Percentiles rank a stretch among this genome's conserved stretches.
Conservation (phyloP, 257 asterid species). For the Euphrasia confusa region DNA sequence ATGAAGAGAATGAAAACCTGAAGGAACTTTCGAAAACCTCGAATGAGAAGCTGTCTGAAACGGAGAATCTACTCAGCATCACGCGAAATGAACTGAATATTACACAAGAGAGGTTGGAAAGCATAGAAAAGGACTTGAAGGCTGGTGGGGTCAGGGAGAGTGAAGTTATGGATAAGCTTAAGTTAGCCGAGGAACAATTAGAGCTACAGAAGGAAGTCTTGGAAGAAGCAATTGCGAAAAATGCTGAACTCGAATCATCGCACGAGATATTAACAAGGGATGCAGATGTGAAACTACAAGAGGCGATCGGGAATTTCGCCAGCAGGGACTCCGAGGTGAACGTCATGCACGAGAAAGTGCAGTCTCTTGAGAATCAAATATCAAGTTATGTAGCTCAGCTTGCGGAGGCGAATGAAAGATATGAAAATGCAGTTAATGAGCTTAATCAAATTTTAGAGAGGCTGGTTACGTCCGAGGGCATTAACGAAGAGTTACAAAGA, state of each 20-base stretch:
- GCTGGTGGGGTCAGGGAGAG: constrained; percentile 52
- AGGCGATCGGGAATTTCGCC: constrained; percentile 48
- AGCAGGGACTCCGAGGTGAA: constrained; percentile 68
- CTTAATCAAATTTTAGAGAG: constrained; percentile 49
- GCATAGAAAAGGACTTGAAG: constrained; percentile 56
- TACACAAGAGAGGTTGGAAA: constrained; percentile 57
- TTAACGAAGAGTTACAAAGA: constrained; percentile 46
- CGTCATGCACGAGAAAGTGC: constrained; percentile 49
- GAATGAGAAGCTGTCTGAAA: constrained; percentile 58
- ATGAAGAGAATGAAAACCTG: constrained; percentile 60
- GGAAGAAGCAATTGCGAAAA: constrained; percentile 55
- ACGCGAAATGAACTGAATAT: constrained; percentile 46
- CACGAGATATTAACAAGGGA: constrained; percentile 53
- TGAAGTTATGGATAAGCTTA: constrained; percentile 58
- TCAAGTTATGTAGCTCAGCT: constrained; percentile 53
- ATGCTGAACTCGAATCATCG: constrained; percentile 57
- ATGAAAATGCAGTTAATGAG: constrained; percentile 44
- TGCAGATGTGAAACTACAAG: constrained; percentile 59
- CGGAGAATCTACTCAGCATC: constrained; percentile 54
- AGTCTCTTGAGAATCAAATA: constrained; percentile 58
- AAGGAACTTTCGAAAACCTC: constrained; percentile 45
- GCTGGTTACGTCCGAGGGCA: constrained; percentile 52
- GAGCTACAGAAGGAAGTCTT: constrained; percentile 48
- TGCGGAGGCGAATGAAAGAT: constrained; percentile 52
- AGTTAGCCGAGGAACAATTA: constrained; percentile 66